Percentiles rank a stretch among this genome's conserved stretches.
Conservation (phyloP, 768 basidiomycete species). For the Suillus subaureus region DNA sequence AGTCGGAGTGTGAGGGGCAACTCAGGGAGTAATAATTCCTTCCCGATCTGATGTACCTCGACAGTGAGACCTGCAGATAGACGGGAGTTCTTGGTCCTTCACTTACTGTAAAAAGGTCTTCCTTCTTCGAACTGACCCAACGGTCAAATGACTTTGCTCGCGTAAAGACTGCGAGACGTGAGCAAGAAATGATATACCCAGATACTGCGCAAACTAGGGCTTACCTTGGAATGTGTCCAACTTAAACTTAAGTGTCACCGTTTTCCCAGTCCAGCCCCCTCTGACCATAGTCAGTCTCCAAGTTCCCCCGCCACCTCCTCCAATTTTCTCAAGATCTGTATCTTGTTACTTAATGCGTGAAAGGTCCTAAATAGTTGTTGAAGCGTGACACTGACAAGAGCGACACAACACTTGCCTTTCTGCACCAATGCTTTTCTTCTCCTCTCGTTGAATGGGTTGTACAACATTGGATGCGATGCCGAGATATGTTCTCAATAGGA, state of each 20-base stretch:
- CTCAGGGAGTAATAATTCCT: conserved; percentile 80
- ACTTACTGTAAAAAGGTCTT: conserved; percentile 75
- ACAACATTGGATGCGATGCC: conserved; percentile 88
- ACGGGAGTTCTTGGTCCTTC: conserved; percentile 12
- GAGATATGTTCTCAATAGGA: conserved; percentile 77
- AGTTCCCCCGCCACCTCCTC: conserved; percentile 82
- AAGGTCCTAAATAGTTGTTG: conserved; percentile 62
- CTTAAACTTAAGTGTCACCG: conserved; percentile 92
- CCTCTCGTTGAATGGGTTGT: conserved; percentile 72
- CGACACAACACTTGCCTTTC: conserved; percentile 59
- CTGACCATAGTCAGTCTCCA: conserved; percentile 74
- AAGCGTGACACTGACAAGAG: neutral
- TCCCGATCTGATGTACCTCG: conserved; percentile 58
- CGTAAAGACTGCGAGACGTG: conserved; percentile 59
- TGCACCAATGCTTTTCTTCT: conserved; percentile 89
- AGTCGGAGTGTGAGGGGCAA: conserved; percentile 79
- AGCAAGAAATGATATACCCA: conserved; percentile 2
- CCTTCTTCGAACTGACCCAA: conserved; percentile 73
- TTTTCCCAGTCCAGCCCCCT: conserved; percentile 85
- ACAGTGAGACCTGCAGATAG: neutral
- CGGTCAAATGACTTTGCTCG: conserved; percentile 79
- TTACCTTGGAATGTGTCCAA: conserved; percentile 84
- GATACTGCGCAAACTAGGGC: neutral
- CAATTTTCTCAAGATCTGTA: conserved; percentile 73
- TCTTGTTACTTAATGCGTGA: conserved; percentile 60